A percentile compares a stretch with the other conserved stretches of the same genome.
Evolutionary conservation across 805 yeast genomes (phyloP).

Genomic region (Candida sonorensis): DNA sequence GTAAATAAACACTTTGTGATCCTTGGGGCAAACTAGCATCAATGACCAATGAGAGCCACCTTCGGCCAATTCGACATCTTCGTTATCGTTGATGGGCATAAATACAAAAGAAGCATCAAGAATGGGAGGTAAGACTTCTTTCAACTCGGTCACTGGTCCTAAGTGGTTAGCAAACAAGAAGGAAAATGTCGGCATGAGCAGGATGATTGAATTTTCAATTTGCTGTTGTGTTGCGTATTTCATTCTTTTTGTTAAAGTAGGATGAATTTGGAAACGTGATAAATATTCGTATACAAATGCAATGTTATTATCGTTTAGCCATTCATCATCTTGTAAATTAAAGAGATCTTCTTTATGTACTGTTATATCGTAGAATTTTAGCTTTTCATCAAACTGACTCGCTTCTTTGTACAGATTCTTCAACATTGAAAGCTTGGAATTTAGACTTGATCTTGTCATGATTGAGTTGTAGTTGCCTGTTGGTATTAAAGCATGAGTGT

Average conservation of each 20-base stretch:
- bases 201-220: slow-evolving; percentile 28
- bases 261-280: slow-evolving; percentile 27
- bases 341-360: slow-evolving; percentile 52
- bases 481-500: slow-evolving; percentile 2
- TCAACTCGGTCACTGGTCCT: slow-evolving; percentile 30
- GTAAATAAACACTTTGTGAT: slow-evolving; percentile 43
- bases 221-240: slow-evolving; percentile 14
- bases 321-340: slow-evolving; percentile 55
- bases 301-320: slow-evolving; percentile 70
- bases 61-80: slow-evolving; percentile 48
- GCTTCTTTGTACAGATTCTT: slow-evolving; percentile 10
- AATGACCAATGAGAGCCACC: slow-evolving; percentile 79
- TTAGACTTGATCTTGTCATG: slow-evolving; percentile 3
- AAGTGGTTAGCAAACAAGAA: slow-evolving; percentile 51
- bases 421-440: slow-evolving; percentile 12
- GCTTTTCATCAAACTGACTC: slow-evolving; percentile 23
- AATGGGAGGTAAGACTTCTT: slow-evolving; percentile 39
- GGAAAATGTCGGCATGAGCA: slow-evolving; percentile 56
- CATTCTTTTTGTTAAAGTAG: slow-evolving; percentile 22
- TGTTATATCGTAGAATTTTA: slow-evolving; percentile 51
- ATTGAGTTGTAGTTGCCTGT: too few species aligned
- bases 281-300: slow-evolving; percentile 54
- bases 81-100: slow-evolving; percentile 63
- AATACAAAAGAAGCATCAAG: slow-evolving; percentile 45
- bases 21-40: slow-evolving; percentile 43